These are phyloP conservation scores for Clitopilus hobsonii DNA, from an alignment of 768 basidiomycete genomes.

Conservation along the genomic window DNA sequence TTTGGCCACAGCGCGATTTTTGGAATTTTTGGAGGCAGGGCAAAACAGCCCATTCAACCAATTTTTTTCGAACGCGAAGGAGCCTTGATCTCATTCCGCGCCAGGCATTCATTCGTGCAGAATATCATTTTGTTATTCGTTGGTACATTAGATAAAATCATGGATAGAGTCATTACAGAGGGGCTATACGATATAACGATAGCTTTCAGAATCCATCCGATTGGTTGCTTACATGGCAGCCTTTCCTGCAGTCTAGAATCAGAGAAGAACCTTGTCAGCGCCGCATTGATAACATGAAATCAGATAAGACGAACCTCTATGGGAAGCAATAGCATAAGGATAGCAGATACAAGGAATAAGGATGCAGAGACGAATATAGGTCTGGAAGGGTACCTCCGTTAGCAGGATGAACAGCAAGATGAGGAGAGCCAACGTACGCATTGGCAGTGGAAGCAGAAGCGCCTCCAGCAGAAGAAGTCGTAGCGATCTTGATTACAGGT, in stretches of 20 bases:
- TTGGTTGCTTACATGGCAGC: constrained; percentile 23
- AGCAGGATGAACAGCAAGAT: not conserved
- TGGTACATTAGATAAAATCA: not conserved
- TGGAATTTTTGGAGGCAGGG: not conserved
- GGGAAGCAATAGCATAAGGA: constrained; percentile 37
- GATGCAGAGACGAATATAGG: constrained; percentile 46
- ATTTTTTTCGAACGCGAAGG: not conserved
- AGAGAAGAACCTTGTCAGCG: not conserved
- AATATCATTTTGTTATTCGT: no score
- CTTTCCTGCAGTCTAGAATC: constrained; percentile 25
- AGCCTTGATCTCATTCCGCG: not conserved
- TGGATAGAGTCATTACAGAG: constrained; percentile 1
- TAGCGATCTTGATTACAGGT: constrained; percentile 44
- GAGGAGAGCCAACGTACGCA: constrained; percentile 19
- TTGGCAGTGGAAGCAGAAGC: constrained; percentile 25
- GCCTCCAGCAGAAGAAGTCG: constrained; percentile 25
- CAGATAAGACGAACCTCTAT: constrained; percentile 35
- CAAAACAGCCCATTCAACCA: not conserved
- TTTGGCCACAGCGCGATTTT: not conserved
- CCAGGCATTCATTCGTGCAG: no score
- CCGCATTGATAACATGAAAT: not conserved
- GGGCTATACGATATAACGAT: not conserved
- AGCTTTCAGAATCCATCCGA: not conserved
- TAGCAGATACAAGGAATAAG: constrained; percentile 35
- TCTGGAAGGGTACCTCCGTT: constrained; percentile 16